Evolutionary conservation across 2,329 filamentous ascomycete species (phyloP).

Genomic region (Lojkania enalia): DNA sequence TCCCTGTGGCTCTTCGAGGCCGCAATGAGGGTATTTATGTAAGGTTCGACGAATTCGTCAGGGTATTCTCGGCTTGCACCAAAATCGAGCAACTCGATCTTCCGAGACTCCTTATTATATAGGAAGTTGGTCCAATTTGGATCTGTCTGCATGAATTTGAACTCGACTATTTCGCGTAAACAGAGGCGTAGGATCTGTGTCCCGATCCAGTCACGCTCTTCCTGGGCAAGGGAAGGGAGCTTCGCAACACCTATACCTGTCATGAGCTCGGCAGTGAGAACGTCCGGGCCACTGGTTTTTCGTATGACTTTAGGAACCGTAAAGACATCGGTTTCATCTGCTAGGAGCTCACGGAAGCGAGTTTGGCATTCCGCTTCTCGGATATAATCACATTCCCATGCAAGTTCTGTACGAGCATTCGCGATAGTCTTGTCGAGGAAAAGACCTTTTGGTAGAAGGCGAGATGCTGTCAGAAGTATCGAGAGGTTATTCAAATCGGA

Average conservation of each 20-base stretch:
- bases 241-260: conserved; percentile 84
- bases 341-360: conserved; percentile 76
- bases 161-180: conserved; percentile 89
- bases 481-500: conserved; percentile 94
- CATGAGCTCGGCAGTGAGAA: conserved; percentile 93
- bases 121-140: conserved; percentile 99
- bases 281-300: conserved; percentile 81
- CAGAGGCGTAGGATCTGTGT: conserved; percentile 91
- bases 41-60: conserved; percentile 74
- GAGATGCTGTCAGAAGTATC: conserved; percentile 85
- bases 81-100: conserved; percentile 92
- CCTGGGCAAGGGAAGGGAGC: conserved; percentile 72
- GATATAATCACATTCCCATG: conserved; percentile 95
- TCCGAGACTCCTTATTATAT: conserved; percentile 72
- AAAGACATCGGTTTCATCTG: conserved; percentile 74
- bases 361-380: conserved; percentile 82
- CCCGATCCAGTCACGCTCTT: conserved; percentile 93
- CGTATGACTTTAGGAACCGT: conserved; percentile 75
- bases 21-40: conserved; percentile 78
- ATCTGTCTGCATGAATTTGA: conserved; percentile 98
- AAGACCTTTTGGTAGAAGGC: conserved; percentile 84
- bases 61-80: conserved; percentile 89
- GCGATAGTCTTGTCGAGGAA: conserved; percentile 97
- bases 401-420: conserved; percentile 88
- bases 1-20: conserved; percentile 71